A percentile compares a stretch with the other conserved stretches of the same genome.
Conservation (phyloP, 345 rosid genomes). For the Rubroshorea leprosula region DNA sequence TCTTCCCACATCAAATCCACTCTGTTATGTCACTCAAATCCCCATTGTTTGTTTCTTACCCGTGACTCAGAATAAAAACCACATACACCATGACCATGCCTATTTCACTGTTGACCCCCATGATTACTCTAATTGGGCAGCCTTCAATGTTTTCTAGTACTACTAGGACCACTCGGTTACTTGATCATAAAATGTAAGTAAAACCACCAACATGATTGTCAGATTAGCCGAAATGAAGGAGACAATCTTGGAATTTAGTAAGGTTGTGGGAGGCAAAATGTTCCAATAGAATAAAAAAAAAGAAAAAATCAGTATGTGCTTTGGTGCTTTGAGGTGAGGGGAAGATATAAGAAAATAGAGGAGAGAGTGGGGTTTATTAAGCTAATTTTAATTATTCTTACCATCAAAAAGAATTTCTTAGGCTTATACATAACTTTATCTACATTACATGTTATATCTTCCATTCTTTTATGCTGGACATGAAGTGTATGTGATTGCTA, state of each 20-base stretch:
- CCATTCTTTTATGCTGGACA: neutral
- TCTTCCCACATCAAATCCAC: neutral
- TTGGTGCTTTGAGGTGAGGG: too few relatives aligned
- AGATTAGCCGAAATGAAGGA: too few relatives aligned
- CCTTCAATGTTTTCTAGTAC: neutral
- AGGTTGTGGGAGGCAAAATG: neutral
- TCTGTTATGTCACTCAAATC: neutral
- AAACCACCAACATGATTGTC: too few relatives aligned
- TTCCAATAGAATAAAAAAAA: neutral
- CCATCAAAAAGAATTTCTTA: neutral
- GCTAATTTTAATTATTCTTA: neutral
- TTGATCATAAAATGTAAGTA: neutral
- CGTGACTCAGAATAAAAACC: neutral
- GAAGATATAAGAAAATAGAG: neutral
- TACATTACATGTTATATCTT: neutral
- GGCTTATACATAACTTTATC: neutral
- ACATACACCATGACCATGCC: neutral
- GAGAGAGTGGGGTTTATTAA: neutral
- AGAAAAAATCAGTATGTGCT: neutral
- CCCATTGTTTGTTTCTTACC: neutral
- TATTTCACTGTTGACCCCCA: neutral
- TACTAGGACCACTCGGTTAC: too few relatives aligned
- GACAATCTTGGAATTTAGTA: neutral
- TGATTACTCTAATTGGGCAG: neutral
- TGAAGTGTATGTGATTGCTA: neutral